Evolutionary conservation across 805 yeast genomes (phyloP), one percentile per base, ranked within the genome.

Genomic region (Ogataea corticis): DNA sequence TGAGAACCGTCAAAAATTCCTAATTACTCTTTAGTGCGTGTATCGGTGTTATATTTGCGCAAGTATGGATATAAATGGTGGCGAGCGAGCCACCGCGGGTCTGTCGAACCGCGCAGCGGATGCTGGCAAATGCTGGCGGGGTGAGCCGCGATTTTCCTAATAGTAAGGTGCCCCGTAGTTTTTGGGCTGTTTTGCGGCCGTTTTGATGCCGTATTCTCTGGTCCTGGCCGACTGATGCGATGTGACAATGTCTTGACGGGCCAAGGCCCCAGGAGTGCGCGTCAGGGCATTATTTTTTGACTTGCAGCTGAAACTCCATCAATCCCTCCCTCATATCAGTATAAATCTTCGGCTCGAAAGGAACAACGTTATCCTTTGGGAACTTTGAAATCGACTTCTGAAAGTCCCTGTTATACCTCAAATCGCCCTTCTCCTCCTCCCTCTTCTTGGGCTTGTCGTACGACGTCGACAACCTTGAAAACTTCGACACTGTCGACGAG

Each of bases 241-340:
- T n/a, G n/a, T n/a, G n/a, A n/a, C n/a, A n/a, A n/a, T n/a, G n/a
- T n/a, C n/a, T n/a, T n/a, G n/a, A n/a, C n/a, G n/a, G n/a, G n/a
- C n/a, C n/a, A n/a, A n/a, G n/a, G n/a, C n/a, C n/a, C n/a, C n/a
- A n/a, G n/a, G n/a, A n/a, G n/a, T n/a, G n/a, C n/a, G n/a, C n/a
- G n/a, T n/a, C n/a, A n/a, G n/a, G n/a, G n/a, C n/a, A n/a, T 28
- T 13, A 28, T 13, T 15, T 9, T 11, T 35, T 6, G 4, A 58
- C 49, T 17, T 59, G 51, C 7, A 66, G 37, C 38, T 65, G 68
- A 38, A 66, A 66, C 46, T 65, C 67, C 54, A 58, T 57, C 30
- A 65, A 36, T 5, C 70, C 70, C 25, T 66, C 62, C 16, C 51
- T 46, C 46, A 66, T 66, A 35, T 49, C 56, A 12, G 51, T 51